These are phyloP conservation scores for Parsonsia alboflavescens DNA, from an alignment of 257 asterid genomes.

Conservation along the genomic window DNA sequence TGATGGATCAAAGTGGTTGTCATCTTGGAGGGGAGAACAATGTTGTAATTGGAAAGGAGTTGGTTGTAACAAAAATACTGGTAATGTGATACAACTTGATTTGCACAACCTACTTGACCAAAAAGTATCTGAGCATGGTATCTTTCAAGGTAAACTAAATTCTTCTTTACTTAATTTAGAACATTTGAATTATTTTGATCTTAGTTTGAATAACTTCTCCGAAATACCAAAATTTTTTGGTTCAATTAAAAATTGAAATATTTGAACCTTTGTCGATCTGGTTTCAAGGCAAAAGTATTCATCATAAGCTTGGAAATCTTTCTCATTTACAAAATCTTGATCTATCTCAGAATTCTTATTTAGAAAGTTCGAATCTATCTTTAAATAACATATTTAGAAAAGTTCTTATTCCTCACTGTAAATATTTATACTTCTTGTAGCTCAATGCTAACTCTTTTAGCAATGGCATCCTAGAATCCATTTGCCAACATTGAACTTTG, in stretches of 20 bases:
- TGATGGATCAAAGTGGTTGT: conserved; percentile 17
- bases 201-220: conserved; percentile 23
- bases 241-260: conserved; percentile 11
- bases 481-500: not conserved
- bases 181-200: conserved; percentile 20
- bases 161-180: conserved; percentile 12
- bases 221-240: conserved; percentile 10
- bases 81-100: conserved; percentile 18
- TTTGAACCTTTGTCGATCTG: conserved; percentile 18
- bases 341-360: conserved; percentile 7
- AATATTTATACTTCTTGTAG: no score
- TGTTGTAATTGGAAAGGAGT: conserved; percentile 25
- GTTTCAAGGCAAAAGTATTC: conserved; percentile 12
- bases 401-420: not conserved
- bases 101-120: conserved; percentile 6
- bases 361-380: conserved; percentile 10
- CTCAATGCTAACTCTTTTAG: no score
- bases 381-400: not conserved
- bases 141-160: no score
- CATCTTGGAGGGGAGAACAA: conserved; percentile 15
- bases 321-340: conserved; percentile 17
- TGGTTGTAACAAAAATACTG: conserved; percentile 8
- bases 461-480: not conserved
- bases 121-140: no score
- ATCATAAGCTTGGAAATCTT: conserved; percentile 23